Base-by-base conservation (phyloP, 2,329 filamentous ascomycete species). In the Alternaria brassicae region DNA sequence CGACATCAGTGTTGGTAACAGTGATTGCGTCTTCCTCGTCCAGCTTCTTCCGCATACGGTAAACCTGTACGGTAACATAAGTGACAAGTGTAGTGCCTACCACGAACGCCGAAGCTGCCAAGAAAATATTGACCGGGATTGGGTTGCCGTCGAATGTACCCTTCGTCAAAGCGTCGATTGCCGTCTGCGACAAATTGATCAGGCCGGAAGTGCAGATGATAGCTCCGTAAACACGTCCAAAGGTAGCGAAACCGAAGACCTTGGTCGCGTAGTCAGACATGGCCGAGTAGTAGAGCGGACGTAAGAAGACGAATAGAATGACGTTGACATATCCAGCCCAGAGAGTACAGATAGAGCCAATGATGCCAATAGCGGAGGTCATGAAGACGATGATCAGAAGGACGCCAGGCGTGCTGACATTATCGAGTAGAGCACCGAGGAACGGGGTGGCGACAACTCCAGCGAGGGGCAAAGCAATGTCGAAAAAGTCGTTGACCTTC, bases 251-350 rank as follows among this genome's bases (percentile, higher is more conserved):
- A 5, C 93, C 93, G 74, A 97, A 97, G 21, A 96, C 92, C 77
- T 96, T 96, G 60, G 91, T 91, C 25, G 87, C 86, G 73, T 95
- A 96, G 79, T 96, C 93, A 39, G 89, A 93, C 68, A 96, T 91
- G 8, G 92, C 89, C 0, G 92, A 95, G 80, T 96, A 96, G 79
- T 96, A 97, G 27, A 96, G 89, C 0, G 93, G 93, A 0, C 93
- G 87, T 69, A 94, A 91, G 30, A 96, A 78, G 28, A 94, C 91
- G 73, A 96, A 96, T 10, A 96, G 84, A 36, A 84, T 79, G 51
- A 96, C 83, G 69, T 93, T 93, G 42, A 84, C 81, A 69, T 95
- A 95, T 0, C 89, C 91, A 0, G 88, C 87, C 85, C 88, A 89
- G 13, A 86, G 79, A 62, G 86, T 82, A 0, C 89, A 88, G 9